Base-by-base conservation (phyloP, 2,329 filamentous ascomycete species). In the Fusarium brevicatenulatum region DNA sequence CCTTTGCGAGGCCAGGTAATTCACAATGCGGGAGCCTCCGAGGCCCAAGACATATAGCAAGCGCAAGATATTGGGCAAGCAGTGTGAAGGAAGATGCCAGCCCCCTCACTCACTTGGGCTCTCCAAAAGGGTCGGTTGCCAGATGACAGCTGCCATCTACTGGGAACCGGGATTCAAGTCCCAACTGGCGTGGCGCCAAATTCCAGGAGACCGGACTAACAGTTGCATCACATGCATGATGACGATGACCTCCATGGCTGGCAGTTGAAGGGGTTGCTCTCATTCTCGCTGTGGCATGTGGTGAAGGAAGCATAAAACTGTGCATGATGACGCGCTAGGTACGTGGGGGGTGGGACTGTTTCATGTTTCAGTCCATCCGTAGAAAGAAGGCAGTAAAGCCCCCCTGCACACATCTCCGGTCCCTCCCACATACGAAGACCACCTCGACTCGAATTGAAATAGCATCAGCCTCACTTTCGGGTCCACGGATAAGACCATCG, bases 401-500 rank as follows among this genome's bases (percentile, higher is more conserved):
- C 71, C 71, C 71, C 65, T 69, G 68, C 53, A 39, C 47, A n/a
- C 42, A 59, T 58, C 36, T 40, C 57, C 37, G 32, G 66, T 53
- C 67, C 62, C 72, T 76, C 62, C 55, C 73, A 58, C 57, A 50
- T 53, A 56, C 57, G 36, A 25, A 63, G 44, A 49, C 55, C 49
- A 43, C 39, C 37, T 63, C 63, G n/a, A 52, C 30, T 52, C 30
- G 59, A 66, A 40, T 53, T 37, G 59, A 53, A 53, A 71, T 70
- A 47, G 63, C 36, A 71, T 63, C 70, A 77, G 72, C 77, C 75
- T 76, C 70, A 76, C 67, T 76, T 69, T 74, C 40, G 37, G 65
- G 58, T 71, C 68, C 67, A 69, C 68, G 25, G 34, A 64, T 66
- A 54, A 65, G 54, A 62, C 61, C 59, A 57, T 66, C 57, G 72